Conservation (phyloP, 441 rosid genomes). For the Gossypium lobatum region DNA sequence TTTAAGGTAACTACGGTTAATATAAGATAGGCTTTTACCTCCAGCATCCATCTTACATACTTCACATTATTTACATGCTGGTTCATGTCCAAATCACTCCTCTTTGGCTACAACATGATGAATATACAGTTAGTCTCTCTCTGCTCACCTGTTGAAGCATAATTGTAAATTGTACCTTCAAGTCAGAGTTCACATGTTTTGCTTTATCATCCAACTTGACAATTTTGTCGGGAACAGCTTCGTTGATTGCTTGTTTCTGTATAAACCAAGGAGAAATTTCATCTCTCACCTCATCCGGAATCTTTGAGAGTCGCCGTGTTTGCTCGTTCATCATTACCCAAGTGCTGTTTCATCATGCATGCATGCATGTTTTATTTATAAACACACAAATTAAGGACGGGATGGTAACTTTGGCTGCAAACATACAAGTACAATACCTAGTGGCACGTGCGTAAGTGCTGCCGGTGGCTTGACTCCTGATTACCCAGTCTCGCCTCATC, state of each 20-base stretch:
- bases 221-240: slow-evolving; percentile 48
- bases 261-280: slow-evolving; percentile 72
- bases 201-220: slow-evolving; percentile 48
- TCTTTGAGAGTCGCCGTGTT: slow-evolving; percentile 62
- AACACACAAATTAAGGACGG: not conserved
- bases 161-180: slow-evolving; percentile 36
- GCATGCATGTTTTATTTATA: slow-evolving; percentile 8
- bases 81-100: slow-evolving; percentile 72
- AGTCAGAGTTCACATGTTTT: slow-evolving; percentile 37
- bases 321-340: slow-evolving; percentile 78
- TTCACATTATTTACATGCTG: slow-evolving; percentile 75
- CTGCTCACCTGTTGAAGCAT: not conserved
- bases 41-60: slow-evolving; percentile 78
- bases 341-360: slow-evolving; percentile 34
- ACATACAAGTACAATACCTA: slow-evolving; percentile 27
- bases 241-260: slow-evolving; percentile 53
- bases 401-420: not conserved
- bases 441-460: slow-evolving; percentile 57
- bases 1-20: not conserved
- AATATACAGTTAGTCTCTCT: not conserved
- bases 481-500: slow-evolving; percentile 65
- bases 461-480: slow-evolving; percentile 62
- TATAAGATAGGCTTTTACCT: slow-evolving; percentile 31
- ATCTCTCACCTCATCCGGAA: slow-evolving; percentile 61
- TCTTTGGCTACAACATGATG: slow-evolving; percentile 36